Evolutionary conservation across 140 eudicot species (phyloP), one percentile per base, ranked within the genome.

Genomic region (Flaveria floridana): DNA sequence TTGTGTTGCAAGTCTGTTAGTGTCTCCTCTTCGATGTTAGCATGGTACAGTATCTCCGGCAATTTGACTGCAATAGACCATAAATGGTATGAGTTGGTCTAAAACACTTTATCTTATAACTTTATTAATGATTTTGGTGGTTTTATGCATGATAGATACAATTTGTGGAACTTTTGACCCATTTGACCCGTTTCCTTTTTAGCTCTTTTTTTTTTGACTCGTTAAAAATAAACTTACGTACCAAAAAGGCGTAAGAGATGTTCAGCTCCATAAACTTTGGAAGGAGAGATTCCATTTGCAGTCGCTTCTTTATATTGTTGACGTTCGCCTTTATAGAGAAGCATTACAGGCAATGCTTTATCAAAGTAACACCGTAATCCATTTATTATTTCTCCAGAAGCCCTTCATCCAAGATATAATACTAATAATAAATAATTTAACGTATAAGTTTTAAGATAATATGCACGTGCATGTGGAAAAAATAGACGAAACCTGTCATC

Each of bases 231-330:
- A 53, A 12, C 19, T 0, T 72, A 6, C 82, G 56, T 86, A 91
- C 97, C 97, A 71, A 91, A 88, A 70, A 91, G 92, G 16, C 97
- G 87, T 71, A 91, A 65, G 20, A 91, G 26, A 84, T 91, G 97
- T 82, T 91, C 92, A 61, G 97, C 95, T 71, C 97, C 97, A 83
- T 91, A 91, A 12, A 91, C 68, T 30, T 72, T 51, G n/a, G 96
- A 86, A 70, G 97, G 97, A 70, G 91, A 73, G 50, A 71, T 39
- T 19, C 75, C 34, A 26, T 80, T 80, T 30, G 76, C 71, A 72
- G 80, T 78, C 30, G 81, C 86, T 75, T 79, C 84, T 79, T 85
- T 76, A 78, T 78, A 88, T 71, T 91, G 97, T 53, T 82, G 79
- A 0, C 93, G 89, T 82, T 91, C 97, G 9, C 55, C 72, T 70